Evolutionary conservation across 495 filamentous ascomycete species (phyloP).

Genomic region (Talaromyces adpressus): DNA sequence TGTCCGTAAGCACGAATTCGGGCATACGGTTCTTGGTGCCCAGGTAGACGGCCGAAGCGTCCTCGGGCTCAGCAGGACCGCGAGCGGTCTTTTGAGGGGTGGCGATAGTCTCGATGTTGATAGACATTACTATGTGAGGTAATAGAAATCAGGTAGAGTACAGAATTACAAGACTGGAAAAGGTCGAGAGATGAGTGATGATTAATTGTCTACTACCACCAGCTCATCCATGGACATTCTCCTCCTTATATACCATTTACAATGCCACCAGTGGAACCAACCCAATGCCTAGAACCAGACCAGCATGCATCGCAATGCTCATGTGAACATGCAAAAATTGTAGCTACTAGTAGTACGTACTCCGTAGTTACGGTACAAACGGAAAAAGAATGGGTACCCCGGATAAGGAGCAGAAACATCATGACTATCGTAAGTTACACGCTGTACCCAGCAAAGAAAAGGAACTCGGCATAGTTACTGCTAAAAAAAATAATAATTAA

Average conservation of each 20-base stretch:
- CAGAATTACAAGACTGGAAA: slow-evolving; percentile 6
- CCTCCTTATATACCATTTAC: slow-evolving; percentile 1
- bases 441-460: neutral
- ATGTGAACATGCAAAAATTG: slow-evolving; percentile 1
- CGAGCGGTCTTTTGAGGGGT: slow-evolving; percentile 5
- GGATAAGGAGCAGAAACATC: neutral
- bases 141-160: neutral
- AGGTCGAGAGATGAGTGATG: neutral
- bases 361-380: neutral
- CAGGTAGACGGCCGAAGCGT: slow-evolving; percentile 16
- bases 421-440: neutral
- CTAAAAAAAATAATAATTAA: neutral
- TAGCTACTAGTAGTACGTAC: neutral
- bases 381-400: neutral
- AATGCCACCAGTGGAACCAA: neutral
- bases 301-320: neutral
- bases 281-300: neutral
- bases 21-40: slow-evolving; percentile 47
- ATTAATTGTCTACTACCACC: neutral
- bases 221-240: neutral
- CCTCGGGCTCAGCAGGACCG: neutral
- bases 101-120: slow-evolving; percentile 11
- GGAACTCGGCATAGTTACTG: neutral
- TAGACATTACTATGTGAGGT: slow-evolving; percentile 9
- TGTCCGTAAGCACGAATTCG: slow-evolving; percentile 73